phyloP scores from a whole-genome alignment of 1,284 basidiomycete species.

The Marasmius tenuissimus region DNA sequence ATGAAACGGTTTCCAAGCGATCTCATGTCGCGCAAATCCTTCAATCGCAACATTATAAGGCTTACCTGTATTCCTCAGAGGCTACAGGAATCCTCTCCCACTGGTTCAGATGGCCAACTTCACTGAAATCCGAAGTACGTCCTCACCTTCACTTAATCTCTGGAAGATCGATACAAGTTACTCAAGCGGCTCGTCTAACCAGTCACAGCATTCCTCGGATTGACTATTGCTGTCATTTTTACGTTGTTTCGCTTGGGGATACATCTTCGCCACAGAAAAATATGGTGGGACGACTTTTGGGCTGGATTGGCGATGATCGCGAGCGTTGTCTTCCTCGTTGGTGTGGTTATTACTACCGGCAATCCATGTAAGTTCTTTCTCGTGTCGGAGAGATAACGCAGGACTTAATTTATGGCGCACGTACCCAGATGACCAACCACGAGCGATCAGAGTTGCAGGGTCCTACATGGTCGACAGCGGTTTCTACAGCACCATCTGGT shows the following conservation, averaged over 20 bases:
- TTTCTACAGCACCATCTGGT: conserved; percentile 2
- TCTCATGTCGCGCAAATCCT: no score
- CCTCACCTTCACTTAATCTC: no score
- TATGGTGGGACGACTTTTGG: conserved; percentile 4
- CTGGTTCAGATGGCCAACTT: no score
- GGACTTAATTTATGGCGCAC: not conserved
- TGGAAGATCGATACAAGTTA: no score
- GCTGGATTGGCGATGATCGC: not conserved
- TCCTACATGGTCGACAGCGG: conserved; percentile 2
- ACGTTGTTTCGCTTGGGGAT: not conserved
- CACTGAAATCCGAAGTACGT: no score
- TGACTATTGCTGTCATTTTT: not conserved
- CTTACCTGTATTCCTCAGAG: no score
- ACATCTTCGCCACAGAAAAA: not conserved
- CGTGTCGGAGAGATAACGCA: not conserved
- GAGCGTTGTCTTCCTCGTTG: not conserved
- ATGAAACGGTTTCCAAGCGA: no score
- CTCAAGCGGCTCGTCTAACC: no score
- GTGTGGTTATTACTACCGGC: not conserved
- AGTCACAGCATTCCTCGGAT: not conserved
- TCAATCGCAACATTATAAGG: no score
- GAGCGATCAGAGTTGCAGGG: not conserved
- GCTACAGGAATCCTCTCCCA: no score
- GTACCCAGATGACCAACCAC: not conserved
- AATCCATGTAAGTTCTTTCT: not conserved